These are phyloP conservation scores for Babesia caballi DNA, from an alignment of 169 alveolate species.

Conservation along the genomic window DNA sequence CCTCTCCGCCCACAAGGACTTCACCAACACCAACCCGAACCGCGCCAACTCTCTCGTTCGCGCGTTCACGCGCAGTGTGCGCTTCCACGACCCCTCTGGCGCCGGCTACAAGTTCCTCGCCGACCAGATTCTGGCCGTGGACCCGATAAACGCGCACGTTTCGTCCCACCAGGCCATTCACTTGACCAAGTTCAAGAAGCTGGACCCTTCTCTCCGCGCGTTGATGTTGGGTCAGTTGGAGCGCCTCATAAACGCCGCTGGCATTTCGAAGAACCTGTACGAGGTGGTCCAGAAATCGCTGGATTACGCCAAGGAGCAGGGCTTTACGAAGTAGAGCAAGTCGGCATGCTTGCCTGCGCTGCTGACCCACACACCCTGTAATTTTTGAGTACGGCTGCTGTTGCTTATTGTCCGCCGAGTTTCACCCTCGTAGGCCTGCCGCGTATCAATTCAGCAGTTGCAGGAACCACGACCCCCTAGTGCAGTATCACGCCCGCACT, in stretches of 20 bases:
- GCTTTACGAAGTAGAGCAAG: background rate
- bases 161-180: constrained; percentile 73
- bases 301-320: constrained; percentile 26
- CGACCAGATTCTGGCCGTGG: constrained; percentile 74
- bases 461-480: too few relatives aligned
- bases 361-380: too few relatives aligned
- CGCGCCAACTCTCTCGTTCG: constrained; percentile 74
- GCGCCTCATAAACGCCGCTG: constrained; percentile 54
- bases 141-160: constrained; percentile 74
- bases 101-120: constrained; percentile 81
- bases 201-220: constrained; percentile 60
- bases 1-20: constrained; percentile 61
- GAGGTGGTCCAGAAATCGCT: constrained; percentile 68
- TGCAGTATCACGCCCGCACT: too few relatives aligned
- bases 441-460: too few relatives aligned
- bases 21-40: constrained; percentile 75
- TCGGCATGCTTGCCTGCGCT: too few relatives aligned
- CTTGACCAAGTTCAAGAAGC: constrained; percentile 70
- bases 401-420: too few relatives aligned
- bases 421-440: too few relatives aligned
- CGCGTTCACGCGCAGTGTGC: constrained; percentile 75
- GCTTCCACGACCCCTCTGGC: constrained; percentile 76
- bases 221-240: constrained; percentile 68
- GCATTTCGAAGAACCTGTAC: constrained; percentile 70
- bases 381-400: too few relatives aligned